These are phyloP conservation scores for Hypoxylon sp. DNA, from an alignment of 2,329 filamentous ascomycete species.

Conservation along the genomic window DNA sequence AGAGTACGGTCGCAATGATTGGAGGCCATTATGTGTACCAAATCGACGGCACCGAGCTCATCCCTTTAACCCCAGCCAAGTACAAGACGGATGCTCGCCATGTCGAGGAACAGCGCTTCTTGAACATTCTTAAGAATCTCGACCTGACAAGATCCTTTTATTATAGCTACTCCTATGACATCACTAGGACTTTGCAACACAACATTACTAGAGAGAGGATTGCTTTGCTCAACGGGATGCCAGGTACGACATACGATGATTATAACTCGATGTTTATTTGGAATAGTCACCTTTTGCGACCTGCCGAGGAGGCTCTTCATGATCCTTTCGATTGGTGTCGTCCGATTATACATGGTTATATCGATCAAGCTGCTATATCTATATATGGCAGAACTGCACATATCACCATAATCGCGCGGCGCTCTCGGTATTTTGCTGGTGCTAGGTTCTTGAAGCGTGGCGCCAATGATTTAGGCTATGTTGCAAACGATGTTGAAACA, in stretches of 20 bases:
- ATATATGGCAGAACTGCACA: constrained; percentile 92
- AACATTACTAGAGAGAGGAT: constrained; percentile 88
- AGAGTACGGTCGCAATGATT: constrained; percentile 95
- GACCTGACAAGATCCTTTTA: constrained; percentile 95
- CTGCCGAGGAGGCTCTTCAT: constrained; percentile 77
- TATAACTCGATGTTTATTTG: constrained; percentile 98
- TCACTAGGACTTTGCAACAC: constrained; percentile 91
- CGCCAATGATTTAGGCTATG: constrained; percentile 93
- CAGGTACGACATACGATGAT: constrained; percentile 72
- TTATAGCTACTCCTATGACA: constrained; percentile 98
- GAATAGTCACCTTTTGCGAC: constrained; percentile 91
- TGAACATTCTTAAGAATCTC: constrained; percentile 90
- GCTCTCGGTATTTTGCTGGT: constrained; percentile 94
- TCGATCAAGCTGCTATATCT: constrained; percentile 88
- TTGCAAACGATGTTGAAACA: constrained; percentile 98
- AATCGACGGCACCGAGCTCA: constrained; percentile 91
- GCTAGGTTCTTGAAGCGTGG: constrained; percentile 95
- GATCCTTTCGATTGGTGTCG: constrained; percentile 96
- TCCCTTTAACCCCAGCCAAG: constrained; percentile 84
- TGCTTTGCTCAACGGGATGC: constrained; percentile 75
- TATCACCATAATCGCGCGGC: constrained; percentile 92
- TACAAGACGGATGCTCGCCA: constrained; percentile 84
- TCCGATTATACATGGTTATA: constrained; percentile 95
- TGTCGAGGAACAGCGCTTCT: constrained; percentile 89
- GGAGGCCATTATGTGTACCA: constrained; percentile 97